A percentile compares a stretch with the other conserved stretches of the same genome.
Conservation (phyloP, 306 rosid species). For the Acacia acuminata region DNA sequence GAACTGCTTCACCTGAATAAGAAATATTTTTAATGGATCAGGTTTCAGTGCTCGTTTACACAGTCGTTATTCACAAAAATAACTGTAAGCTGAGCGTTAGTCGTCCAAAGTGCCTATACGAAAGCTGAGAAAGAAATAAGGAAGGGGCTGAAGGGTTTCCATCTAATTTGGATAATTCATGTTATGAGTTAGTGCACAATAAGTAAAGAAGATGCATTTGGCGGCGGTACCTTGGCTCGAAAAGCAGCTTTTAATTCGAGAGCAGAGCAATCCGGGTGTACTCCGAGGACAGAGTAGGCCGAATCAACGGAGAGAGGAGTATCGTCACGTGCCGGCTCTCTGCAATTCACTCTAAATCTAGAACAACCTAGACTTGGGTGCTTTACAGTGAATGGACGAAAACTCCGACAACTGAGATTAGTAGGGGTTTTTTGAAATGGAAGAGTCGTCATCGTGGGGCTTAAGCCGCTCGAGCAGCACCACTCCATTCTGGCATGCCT, state of each 20-base stretch:
- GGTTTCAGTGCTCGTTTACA: not conserved
- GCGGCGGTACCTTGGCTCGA: slow-evolving; percentile 62
- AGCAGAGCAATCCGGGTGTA: slow-evolving; percentile 62
- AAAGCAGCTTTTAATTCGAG: slow-evolving; percentile 80
- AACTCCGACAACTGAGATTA: slow-evolving; percentile 6
- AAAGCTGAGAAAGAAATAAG: not conserved
- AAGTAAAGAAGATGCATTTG: not conserved
- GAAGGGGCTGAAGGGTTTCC: not conserved
- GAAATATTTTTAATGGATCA: not conserved
- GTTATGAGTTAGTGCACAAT: not conserved
- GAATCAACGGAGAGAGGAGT: slow-evolving; percentile 50
- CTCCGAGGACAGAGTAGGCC: slow-evolving; percentile 68
- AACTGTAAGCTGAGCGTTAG: not conserved
- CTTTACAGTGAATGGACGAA: slow-evolving; percentile 23
- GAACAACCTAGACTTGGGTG: slow-evolving; percentile 13
- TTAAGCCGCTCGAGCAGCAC: slow-evolving; percentile 31
- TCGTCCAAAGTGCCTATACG: not conserved
- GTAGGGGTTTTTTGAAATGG: slow-evolving; percentile 41
- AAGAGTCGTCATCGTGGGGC: slow-evolving; percentile 7
- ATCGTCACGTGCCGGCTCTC: slow-evolving; percentile 33
- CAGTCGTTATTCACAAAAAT: not conserved
- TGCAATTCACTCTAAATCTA: slow-evolving; percentile 37
- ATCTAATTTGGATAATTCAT: not conserved
- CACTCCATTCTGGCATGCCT: slow-evolving; percentile 37
- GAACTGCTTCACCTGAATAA: slow-evolving; percentile 77